These are phyloP conservation scores for Rhynchosporium secalis DNA, from an alignment of 2,329 filamentous ascomycete genomes.

Conservation along the genomic window DNA sequence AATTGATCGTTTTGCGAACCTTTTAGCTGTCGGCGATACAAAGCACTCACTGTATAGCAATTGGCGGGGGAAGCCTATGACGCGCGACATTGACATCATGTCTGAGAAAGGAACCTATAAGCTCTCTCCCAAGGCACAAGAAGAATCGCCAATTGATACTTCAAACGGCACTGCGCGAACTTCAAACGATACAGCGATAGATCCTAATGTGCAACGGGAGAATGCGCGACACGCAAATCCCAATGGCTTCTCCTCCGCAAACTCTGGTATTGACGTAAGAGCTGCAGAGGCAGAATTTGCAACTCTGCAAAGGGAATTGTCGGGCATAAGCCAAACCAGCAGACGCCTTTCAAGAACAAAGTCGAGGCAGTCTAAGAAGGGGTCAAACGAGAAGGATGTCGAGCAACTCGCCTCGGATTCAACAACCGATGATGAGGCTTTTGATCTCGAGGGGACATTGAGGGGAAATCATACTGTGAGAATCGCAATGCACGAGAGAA, in stretches of 20 bases:
- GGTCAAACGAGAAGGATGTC: conserved; percentile 47
- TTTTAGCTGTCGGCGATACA: not conserved
- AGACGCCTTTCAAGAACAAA: conserved; percentile 52
- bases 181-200: conserved; percentile 24
- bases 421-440: conserved; percentile 54
- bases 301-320: conserved; percentile 62
- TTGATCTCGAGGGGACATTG: conserved; percentile 74
- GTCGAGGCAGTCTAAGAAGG: conserved; percentile 35
- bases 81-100: conserved; percentile 8
- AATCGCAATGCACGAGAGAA: too few species aligned
- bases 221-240: conserved; percentile 45
- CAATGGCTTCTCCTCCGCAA: conserved; percentile 46
- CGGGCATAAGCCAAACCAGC: conserved; percentile 56
- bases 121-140: conserved; percentile 20
- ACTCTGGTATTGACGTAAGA: conserved; percentile 55
- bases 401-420: conserved; percentile 53
- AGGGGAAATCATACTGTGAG: conserved; percentile 61
- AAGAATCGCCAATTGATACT: conserved; percentile 20
- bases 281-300: conserved; percentile 71
- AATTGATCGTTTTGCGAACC: not conserved
- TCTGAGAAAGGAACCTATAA: conserved; percentile 22
- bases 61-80: conserved; percentile 18
- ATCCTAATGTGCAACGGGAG: conserved; percentile 47
- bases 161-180: conserved; percentile 21
- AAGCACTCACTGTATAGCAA: not conserved